A percentile compares a stretch with the other conserved stretches of the same genome.
Conservation (phyloP, 2,329 filamentous ascomycete genomes). For the Arthrinium puccinioides region DNA sequence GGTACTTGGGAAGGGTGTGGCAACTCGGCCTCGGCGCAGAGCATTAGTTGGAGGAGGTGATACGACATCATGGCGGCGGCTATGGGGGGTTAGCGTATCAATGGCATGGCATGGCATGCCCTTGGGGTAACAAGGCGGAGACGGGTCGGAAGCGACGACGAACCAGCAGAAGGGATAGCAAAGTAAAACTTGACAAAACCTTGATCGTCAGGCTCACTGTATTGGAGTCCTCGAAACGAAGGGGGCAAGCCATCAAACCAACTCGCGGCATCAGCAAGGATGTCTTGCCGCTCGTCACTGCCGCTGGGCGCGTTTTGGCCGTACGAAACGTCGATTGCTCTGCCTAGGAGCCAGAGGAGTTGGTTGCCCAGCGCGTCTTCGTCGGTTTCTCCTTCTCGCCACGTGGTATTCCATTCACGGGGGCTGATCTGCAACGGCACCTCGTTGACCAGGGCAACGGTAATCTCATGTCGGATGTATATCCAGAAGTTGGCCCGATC, state of each 20-base stretch:
- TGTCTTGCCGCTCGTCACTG: neutral
- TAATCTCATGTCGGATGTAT: slow-evolving; percentile 5
- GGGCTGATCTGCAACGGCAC: slow-evolving; percentile 2
- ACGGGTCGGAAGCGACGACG: no score
- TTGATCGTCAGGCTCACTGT: neutral
- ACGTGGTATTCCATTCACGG: slow-evolving; percentile 1
- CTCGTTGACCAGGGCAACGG: slow-evolving; percentile 6
- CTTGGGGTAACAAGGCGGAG: neutral
- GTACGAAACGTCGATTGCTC: slow-evolving; percentile 3
- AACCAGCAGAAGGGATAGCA: slow-evolving; percentile 4
- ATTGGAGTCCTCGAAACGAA: slow-evolving; percentile 2
- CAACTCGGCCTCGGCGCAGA: slow-evolving; percentile 2
- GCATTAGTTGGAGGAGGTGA: slow-evolving; percentile 4
- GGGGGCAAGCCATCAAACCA: slow-evolving; percentile 1
- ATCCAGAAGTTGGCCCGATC: slow-evolving; percentile 7
- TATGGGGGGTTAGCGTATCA: neutral
- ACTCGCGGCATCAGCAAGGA: neutral
- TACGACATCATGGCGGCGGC: slow-evolving; percentile 8
- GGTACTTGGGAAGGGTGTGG: neutral
- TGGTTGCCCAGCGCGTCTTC: slow-evolving; percentile 5
- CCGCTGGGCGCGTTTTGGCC: neutral
- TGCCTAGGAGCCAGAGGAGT: slow-evolving; percentile 2
- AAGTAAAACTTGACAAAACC: slow-evolving; percentile 4
- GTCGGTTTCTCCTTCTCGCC: neutral
- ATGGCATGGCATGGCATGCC: neutral